Conservation (phyloP, 2,329 filamentous ascomycete species). For the Tolypocladium paradoxum region DNA sequence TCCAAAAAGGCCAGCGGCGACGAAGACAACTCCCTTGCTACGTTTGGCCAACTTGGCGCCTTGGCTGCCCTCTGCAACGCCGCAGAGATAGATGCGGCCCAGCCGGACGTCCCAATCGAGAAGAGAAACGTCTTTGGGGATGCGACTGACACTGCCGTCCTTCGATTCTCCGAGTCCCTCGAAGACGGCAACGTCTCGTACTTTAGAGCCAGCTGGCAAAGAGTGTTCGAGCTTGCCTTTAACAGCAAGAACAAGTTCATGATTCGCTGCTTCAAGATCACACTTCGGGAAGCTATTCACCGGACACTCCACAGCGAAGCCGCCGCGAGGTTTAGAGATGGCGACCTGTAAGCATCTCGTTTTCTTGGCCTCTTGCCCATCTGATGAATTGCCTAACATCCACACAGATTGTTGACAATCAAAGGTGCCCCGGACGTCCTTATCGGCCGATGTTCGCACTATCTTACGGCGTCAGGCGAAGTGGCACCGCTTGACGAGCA, state of each 20-base stretch:
- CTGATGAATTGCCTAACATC: background rate
- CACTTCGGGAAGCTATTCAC: slow-evolving; percentile 17
- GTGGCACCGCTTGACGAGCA: slow-evolving; percentile 35
- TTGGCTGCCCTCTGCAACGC: slow-evolving; percentile 62
- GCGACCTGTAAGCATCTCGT: slow-evolving; percentile 24
- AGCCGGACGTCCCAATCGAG: slow-evolving; percentile 44
- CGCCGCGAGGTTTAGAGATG: slow-evolving; percentile 20
- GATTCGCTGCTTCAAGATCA: slow-evolving; percentile 48
- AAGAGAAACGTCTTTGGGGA: slow-evolving; percentile 61
- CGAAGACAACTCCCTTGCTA: slow-evolving; percentile 19
- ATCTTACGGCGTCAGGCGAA: slow-evolving; percentile 44
- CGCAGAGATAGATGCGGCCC: slow-evolving; percentile 61
- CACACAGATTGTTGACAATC: slow-evolving; percentile 50
- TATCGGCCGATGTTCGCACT: slow-evolving; percentile 49
- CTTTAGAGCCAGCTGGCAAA: slow-evolving; percentile 51
- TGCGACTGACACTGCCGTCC: slow-evolving; percentile 64
- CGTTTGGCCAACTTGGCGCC: slow-evolving; percentile 47
- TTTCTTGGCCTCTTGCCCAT: background rate
- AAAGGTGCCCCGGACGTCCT: slow-evolving; percentile 72
- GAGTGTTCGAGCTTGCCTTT: slow-evolving; percentile 59
- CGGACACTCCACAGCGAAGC: slow-evolving; percentile 28
- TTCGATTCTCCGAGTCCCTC: slow-evolving; percentile 59
- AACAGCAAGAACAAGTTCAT: slow-evolving; percentile 82
- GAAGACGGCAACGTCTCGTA: slow-evolving; percentile 41
- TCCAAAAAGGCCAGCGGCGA: slow-evolving; percentile 10